Conservation (phyloP, 2,329 filamentous ascomycete species). For the Trichoderma aggressivum region DNA sequence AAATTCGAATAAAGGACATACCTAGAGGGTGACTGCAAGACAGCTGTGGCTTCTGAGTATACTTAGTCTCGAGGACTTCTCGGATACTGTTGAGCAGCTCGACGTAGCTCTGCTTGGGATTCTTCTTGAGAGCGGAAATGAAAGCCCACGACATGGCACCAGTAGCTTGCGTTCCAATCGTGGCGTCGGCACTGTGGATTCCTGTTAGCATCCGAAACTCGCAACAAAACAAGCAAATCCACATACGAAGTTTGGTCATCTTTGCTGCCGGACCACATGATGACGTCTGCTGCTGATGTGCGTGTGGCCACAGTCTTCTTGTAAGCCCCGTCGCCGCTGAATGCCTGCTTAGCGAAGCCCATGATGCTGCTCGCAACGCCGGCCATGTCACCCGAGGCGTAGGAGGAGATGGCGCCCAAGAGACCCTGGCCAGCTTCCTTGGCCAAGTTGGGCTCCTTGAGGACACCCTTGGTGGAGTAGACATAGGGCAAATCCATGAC, state of each 20-base stretch:
- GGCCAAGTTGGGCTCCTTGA: slow-evolving; percentile 78
- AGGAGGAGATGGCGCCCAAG: slow-evolving; percentile 69
- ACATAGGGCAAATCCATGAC: slow-evolving; percentile 75
- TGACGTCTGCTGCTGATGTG: slow-evolving; percentile 89
- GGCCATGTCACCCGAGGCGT: slow-evolving; percentile 78
- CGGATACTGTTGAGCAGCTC: slow-evolving; percentile 93
- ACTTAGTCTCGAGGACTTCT: slow-evolving; percentile 81
- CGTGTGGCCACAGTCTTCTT: slow-evolving; percentile 82
- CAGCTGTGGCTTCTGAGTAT: slow-evolving; percentile 91
- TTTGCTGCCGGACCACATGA: slow-evolving; percentile 98
- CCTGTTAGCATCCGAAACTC: slow-evolving; percentile 23
- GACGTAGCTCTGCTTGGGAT: slow-evolving; percentile 93
- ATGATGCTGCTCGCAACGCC: slow-evolving; percentile 79
- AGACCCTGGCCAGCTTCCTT: slow-evolving; percentile 74
- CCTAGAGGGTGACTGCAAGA: slow-evolving; percentile 94
- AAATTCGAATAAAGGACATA: slow-evolving; percentile 45
- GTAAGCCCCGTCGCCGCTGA: slow-evolving; percentile 72
- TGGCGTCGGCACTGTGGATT: slow-evolving; percentile 72
- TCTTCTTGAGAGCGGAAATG: slow-evolving; percentile 84
- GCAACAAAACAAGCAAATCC: neutral
- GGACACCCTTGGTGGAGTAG: slow-evolving; percentile 74
- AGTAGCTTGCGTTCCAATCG: slow-evolving; percentile 82
- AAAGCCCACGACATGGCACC: slow-evolving; percentile 99
- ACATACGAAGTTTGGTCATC: slow-evolving; percentile 81
- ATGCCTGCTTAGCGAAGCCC: slow-evolving; percentile 82